Percentiles rank a stretch among this genome's conserved stretches.
Evolutionary conservation across 306 rosid species (phyloP).

Genomic region (Quercus aquifolioides): DNA sequence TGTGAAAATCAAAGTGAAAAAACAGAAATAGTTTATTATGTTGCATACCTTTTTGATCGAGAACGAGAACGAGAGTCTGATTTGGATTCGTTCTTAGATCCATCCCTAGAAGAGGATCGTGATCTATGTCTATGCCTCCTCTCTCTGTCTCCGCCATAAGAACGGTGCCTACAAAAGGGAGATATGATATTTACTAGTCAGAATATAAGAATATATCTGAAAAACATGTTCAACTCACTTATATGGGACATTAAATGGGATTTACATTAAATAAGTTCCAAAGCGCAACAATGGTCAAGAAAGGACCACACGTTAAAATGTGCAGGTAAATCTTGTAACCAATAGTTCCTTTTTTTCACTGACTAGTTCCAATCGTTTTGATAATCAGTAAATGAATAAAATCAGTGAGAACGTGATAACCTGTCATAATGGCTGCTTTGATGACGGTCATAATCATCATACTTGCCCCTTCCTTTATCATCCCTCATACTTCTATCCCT

Average conservation of each 20-base stretch:
- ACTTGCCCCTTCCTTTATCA: conserved; percentile 44
- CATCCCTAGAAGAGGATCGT: conserved; percentile 41
- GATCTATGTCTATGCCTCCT: conserved; percentile 45
- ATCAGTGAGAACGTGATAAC: conserved; percentile 26
- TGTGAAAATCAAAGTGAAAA: conserved; percentile 8
- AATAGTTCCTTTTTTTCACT: neutral
- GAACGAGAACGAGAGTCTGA: conserved; percentile 58
- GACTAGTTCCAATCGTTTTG: neutral
- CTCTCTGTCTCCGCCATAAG: conserved; percentile 48
- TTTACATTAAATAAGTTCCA: neutral
- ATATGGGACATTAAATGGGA: neutral
- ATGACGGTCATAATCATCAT: conserved; percentile 32
- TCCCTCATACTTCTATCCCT: conserved; percentile 43
- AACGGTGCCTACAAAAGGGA: conserved; percentile 38
- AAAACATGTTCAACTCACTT: neutral
- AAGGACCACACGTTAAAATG: neutral
- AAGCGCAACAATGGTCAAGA: neutral
- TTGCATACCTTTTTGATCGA: conserved; percentile 43
- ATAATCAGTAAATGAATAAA: neutral
- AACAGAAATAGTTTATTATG: neutral
- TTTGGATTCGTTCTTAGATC: conserved; percentile 46
- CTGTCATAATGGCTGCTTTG: conserved; percentile 47
- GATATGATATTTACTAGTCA: neutral
- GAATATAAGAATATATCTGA: neutral
- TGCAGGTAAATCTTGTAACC: neutral